These are phyloP conservation scores for Verticillium nubilum DNA, from an alignment of 2,329 filamentous ascomycete species.

Conservation along the genomic window DNA sequence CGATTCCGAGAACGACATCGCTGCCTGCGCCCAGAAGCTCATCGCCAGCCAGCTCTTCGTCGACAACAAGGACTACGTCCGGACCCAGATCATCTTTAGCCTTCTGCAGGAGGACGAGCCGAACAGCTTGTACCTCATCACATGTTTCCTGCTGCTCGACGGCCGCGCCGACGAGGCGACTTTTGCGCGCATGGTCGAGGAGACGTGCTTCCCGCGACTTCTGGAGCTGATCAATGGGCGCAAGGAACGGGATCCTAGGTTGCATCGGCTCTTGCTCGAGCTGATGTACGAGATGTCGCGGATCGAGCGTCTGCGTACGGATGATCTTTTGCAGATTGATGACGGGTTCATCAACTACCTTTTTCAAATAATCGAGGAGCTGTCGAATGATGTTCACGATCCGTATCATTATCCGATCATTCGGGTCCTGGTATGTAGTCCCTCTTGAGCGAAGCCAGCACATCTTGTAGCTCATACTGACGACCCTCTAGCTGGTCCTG, in stretches of 20 bases:
- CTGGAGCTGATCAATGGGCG: conserved; percentile 72
- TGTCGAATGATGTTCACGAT: conserved; percentile 82
- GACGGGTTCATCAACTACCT: conserved; percentile 81
- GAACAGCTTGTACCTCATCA: conserved; percentile 73
- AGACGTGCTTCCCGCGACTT: conserved; percentile 77
- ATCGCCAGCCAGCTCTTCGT: conserved; percentile 70
- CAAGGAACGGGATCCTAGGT: conserved; percentile 58
- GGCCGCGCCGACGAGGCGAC: conserved; percentile 71
- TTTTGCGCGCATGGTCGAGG: conserved; percentile 82
- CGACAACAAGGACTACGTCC: conserved; percentile 76
- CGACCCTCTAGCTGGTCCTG: conserved; percentile 64
- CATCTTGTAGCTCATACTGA: background rate
- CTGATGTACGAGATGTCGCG: conserved; percentile 95
- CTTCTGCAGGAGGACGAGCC: conserved; percentile 84
- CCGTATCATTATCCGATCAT: conserved; percentile 97
- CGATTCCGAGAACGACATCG: conserved; percentile 71
- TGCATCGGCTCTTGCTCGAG: conserved; percentile 80
- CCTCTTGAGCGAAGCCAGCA: background rate
- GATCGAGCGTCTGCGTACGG: conserved; percentile 71
- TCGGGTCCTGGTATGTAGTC: conserved; percentile 67
- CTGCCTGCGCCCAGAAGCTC: conserved; percentile 73
- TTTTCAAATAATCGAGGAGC: conserved; percentile 80
- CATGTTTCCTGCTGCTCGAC: conserved; percentile 81
- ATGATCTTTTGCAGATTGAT: conserved; percentile 71
- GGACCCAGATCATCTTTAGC: conserved; percentile 87